A percentile compares a stretch with the other conserved stretches of the same genome.
These are phyloP conservation scores for Bertia moriformis DNA, from an alignment of 2,329 filamentous ascomycete genomes.

Conservation along the genomic window DNA sequence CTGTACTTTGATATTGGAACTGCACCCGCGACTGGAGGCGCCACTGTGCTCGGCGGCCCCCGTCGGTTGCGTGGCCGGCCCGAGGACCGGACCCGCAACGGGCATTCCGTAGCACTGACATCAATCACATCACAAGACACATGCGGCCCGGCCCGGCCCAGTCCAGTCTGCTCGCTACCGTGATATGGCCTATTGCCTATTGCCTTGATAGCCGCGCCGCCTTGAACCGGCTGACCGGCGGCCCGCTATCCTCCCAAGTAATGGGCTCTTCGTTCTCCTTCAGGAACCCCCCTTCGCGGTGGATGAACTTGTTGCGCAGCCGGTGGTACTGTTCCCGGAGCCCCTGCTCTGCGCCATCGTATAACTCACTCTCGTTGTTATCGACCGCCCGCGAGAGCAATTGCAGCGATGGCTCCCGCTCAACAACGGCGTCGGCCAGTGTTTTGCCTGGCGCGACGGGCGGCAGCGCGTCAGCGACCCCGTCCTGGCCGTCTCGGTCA, in stretches of 20 bases:
- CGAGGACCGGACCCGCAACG: too few relatives aligned
- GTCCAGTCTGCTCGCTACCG: slow-evolving; percentile 7
- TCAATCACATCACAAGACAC: too few relatives aligned
- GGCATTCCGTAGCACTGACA: too few relatives aligned
- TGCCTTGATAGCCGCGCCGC: slow-evolving; percentile 47
- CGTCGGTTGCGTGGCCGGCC: too few relatives aligned
- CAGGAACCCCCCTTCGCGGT: slow-evolving; percentile 69
- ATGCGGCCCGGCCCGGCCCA: too few relatives aligned
- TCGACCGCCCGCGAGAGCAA: slow-evolving; percentile 35
- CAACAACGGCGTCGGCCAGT: slow-evolving; percentile 43
- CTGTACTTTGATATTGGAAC: too few relatives aligned
- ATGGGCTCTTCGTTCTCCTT: slow-evolving; percentile 56
- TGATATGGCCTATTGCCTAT: slow-evolving; percentile 16
- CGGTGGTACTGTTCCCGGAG: slow-evolving; percentile 71
- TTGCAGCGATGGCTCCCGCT: slow-evolving; percentile 26
- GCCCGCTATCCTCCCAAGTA: slow-evolving; percentile 52
- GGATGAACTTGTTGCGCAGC: slow-evolving; percentile 69
- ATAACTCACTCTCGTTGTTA: slow-evolving; percentile 56
- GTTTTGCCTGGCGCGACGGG: slow-evolving; percentile 25
- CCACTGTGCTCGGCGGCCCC: too few relatives aligned
- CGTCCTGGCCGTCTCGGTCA: too few relatives aligned
- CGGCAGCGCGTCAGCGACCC: not conserved
- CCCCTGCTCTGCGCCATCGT: not conserved
- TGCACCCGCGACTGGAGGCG: too few relatives aligned
- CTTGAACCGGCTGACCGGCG: slow-evolving; percentile 58